Conservation (phyloP, 345 rosid genomes). For the Euphorbia pulcherrima region DNA sequence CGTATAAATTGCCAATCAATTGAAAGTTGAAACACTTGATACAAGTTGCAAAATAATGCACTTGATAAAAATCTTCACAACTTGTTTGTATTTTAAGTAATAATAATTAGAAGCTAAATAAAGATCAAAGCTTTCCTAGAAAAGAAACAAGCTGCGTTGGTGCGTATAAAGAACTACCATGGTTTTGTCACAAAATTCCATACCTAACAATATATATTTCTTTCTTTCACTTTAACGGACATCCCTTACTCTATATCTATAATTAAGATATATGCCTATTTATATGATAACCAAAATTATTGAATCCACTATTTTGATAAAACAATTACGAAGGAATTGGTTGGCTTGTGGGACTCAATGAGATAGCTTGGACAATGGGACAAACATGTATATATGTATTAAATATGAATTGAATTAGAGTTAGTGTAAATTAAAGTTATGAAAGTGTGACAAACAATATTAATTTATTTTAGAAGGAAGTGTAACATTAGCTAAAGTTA, state of each 20-base stretch:
- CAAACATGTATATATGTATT: background rate
- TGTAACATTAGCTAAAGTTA: background rate
- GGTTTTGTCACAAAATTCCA: background rate
- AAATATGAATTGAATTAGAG: background rate
- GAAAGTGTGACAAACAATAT: background rate
- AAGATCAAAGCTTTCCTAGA: background rate
- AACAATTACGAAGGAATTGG: background rate
- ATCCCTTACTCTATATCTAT: background rate
- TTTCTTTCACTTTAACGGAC: background rate
- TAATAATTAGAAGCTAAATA: background rate
- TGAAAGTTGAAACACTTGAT: background rate
- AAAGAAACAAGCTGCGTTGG: background rate
- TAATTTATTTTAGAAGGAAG: background rate
- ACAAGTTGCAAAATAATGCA: conserved; percentile 1
- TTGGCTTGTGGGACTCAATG: conserved; percentile 1
- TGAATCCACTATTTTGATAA: background rate
- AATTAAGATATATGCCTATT: background rate
- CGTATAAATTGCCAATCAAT: too few species aligned
- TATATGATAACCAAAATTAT: background rate
- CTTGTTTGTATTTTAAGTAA: background rate
- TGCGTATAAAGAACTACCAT: background rate
- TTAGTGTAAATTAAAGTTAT: background rate
- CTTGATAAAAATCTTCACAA: background rate
- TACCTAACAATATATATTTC: background rate
- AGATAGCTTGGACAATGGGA: background rate